Conservation (phyloP, 1,284 basidiomycete genomes). For the Fereydounia khargensis region DNA sequence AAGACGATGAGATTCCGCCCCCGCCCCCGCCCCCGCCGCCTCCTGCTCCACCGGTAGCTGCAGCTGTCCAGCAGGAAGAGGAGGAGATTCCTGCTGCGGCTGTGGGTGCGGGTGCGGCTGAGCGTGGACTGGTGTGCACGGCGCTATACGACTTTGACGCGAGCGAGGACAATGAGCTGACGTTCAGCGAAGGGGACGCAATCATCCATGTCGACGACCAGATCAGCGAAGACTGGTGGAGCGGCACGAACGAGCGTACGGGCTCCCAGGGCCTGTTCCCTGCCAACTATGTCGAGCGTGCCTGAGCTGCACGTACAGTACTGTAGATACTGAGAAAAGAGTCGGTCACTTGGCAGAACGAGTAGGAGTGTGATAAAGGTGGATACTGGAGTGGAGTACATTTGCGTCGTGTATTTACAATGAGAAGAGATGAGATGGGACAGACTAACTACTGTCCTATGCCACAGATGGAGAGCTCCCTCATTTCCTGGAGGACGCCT, state of each 20-base stretch:
- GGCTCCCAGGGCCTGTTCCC: slow-evolving; percentile 63
- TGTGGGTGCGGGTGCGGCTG: neutral
- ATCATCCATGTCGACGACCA: slow-evolving; percentile 51
- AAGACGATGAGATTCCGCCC: slow-evolving; percentile 54
- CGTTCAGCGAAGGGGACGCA: slow-evolving; percentile 49
- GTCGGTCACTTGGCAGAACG: too few relatives aligned
- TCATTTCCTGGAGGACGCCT: slow-evolving; percentile 91
- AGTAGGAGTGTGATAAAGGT: too few relatives aligned
- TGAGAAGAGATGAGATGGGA: neutral
- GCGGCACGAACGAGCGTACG: slow-evolving; percentile 46
- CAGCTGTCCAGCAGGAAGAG: slow-evolving; percentile 4
- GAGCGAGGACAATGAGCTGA: slow-evolving; percentile 53
- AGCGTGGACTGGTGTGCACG: slow-evolving; percentile 23
- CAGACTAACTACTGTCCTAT: slow-evolving; percentile 27
- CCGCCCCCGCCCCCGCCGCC: slow-evolving; percentile 46
- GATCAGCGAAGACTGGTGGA: slow-evolving; percentile 57
- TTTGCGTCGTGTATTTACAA: too few relatives aligned
- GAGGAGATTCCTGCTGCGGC: slow-evolving; percentile 4
- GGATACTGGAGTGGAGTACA: too few relatives aligned
- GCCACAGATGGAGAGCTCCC: slow-evolving; percentile 76
- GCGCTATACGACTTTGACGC: slow-evolving; percentile 57
- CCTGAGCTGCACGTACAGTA: too few relatives aligned
- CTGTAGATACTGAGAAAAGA: too few relatives aligned
- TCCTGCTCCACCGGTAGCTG: slow-evolving; percentile 16
- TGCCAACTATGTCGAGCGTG: slow-evolving; percentile 43